Evolutionary conservation across 2,329 filamentous ascomycete genomes (phyloP).

Genomic region (Tolypocladium sp.): DNA sequence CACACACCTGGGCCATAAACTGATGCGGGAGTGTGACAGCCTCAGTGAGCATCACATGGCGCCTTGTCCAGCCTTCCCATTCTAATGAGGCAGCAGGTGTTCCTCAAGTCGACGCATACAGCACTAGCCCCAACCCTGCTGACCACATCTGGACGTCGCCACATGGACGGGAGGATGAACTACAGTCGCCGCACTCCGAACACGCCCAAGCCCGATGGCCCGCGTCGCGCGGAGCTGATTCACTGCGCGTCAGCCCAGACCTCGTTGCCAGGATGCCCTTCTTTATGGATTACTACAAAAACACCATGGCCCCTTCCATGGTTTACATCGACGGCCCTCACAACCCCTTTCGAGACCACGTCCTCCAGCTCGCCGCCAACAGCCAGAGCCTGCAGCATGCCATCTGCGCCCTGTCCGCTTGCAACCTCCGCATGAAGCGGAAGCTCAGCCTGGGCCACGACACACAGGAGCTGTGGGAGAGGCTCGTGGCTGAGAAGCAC

Average conservation of each 20-base stretch:
- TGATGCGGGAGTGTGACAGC: constrained; percentile 46
- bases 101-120: constrained; percentile 43
- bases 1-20: constrained; percentile 40
- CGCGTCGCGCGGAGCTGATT: constrained; percentile 32
- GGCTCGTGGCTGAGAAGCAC: constrained; percentile 36
- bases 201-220: constrained; percentile 39
- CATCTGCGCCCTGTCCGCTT: constrained; percentile 79
- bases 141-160: constrained; percentile 36
- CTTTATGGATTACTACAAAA: constrained; percentile 89
- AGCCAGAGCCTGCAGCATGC: constrained; percentile 86
- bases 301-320: constrained; percentile 83
- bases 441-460: constrained; percentile 54
- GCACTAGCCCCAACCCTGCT: constrained; percentile 39
- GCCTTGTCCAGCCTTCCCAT: constrained; percentile 23
- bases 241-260: constrained; percentile 47
- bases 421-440: constrained; percentile 81
- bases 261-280: constrained; percentile 73
- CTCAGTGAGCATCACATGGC: constrained; percentile 38
- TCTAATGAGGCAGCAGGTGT: constrained; percentile 34
- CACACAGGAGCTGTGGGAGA: constrained; percentile 38
- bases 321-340: constrained; percentile 80
- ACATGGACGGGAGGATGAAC: constrained; percentile 33
- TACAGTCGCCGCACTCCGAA: constrained; percentile 33
- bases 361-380: constrained; percentile 66
- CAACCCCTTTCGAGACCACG: constrained; percentile 80